phyloP scores from a whole-genome alignment of 208 protist species.

The Acanthamoeba lenticulata region DNA sequence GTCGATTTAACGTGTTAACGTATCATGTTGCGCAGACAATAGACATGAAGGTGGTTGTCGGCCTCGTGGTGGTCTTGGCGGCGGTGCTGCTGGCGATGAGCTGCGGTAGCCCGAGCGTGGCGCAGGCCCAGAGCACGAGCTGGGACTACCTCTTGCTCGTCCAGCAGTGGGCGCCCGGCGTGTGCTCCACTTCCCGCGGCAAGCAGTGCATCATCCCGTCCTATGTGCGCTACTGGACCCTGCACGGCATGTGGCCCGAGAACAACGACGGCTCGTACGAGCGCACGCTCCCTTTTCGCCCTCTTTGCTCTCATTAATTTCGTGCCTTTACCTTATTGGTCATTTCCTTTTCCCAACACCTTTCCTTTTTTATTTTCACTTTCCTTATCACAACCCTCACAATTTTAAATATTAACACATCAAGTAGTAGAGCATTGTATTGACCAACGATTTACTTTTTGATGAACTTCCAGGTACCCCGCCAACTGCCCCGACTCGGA shows the following conservation, averaged over 20 bases:
- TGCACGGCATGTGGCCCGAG: conserved; percentile 69
- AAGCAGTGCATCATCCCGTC: conserved; percentile 53
- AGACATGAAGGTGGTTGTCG: neutral
- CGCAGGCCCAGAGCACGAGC: neutral
- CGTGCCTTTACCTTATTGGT: neutral
- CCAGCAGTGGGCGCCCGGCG: conserved; percentile 63
- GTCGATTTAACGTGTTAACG: too few species aligned
- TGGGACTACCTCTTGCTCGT: conserved; percentile 67
- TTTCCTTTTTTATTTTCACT: neutral
- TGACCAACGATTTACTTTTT: neutral
- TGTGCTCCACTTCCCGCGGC: conserved; percentile 38
- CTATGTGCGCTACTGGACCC: conserved; percentile 60
- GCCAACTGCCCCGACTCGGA: conserved; percentile 48
- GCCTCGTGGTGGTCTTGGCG: neutral
- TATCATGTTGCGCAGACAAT: neutral
- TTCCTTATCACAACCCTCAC: too few species aligned
- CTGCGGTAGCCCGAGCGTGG: neutral
- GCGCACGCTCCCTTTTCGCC: neutral
- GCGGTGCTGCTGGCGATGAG: conserved; percentile 3
- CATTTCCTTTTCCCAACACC: neutral
- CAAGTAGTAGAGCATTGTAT: neutral
- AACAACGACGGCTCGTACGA: conserved; percentile 39
- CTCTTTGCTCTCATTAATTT: neutral
- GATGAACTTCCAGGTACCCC: neutral
- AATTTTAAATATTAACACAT: neutral